Conservation (phyloP, 768 basidiomycete species). For the Trametes cinnabarina region DNA sequence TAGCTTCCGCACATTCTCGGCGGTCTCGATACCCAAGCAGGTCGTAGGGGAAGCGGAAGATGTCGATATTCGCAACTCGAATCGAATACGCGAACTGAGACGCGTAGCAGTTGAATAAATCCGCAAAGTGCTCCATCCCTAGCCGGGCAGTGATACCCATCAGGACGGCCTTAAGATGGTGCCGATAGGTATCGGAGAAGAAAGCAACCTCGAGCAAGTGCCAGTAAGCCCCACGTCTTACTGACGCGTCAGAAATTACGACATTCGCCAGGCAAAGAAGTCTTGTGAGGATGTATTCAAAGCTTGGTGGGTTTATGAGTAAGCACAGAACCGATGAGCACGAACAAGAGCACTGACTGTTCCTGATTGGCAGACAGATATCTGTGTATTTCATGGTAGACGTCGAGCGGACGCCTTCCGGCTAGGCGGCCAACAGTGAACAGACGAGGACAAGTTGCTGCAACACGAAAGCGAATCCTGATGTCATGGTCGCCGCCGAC, state of each 20-base stretch:
- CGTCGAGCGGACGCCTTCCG: constrained; percentile 28
- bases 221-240: constrained; percentile 83
- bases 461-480: constrained; percentile 78
- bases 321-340: not conserved
- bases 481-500: constrained; percentile 72
- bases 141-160: constrained; percentile 61
- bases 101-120: constrained; percentile 77
- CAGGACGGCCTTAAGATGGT: constrained; percentile 51
- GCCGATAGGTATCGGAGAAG: constrained; percentile 38
- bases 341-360: constrained; percentile 42
- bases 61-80: constrained; percentile 45
- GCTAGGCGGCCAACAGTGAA: constrained; percentile 49
- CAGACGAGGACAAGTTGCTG: constrained; percentile 54
- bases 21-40: constrained; percentile 75
- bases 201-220: constrained; percentile 75
- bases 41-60: constrained; percentile 59
- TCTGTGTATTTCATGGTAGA: constrained; percentile 50
- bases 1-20: constrained; percentile 62
- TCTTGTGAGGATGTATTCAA: constrained; percentile 57
- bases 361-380: constrained; percentile 45
- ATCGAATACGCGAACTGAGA: constrained; percentile 74
- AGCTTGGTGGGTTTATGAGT: not conserved
- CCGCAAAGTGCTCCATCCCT: constrained; percentile 56
- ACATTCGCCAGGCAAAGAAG: constrained; percentile 71
- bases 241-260: constrained; percentile 73